These are phyloP conservation scores for Jamesozyma hellenica DNA, from an alignment of 805 yeast genomes.

Conservation along the genomic window DNA sequence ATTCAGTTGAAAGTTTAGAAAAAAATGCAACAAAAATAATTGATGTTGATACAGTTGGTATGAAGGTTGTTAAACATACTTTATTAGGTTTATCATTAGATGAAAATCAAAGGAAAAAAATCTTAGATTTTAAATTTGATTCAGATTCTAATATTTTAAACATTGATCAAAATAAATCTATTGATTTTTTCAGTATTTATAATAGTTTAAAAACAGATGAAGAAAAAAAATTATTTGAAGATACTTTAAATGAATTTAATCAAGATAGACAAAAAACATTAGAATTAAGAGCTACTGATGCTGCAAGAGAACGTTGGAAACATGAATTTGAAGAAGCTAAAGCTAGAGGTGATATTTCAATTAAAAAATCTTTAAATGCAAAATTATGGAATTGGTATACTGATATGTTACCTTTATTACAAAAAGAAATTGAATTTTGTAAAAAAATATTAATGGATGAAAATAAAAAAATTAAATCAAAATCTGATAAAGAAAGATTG, in stretches of 20 bases:
- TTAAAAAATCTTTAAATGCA: conserved; percentile 55
- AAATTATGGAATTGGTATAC: conserved; percentile 79
- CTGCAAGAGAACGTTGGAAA: conserved; percentile 84
- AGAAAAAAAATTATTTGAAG: conserved; percentile 48
- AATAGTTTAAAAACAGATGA: conserved; percentile 39
- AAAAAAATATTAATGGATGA: conserved; percentile 29
- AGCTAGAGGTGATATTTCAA: conserved; percentile 45
- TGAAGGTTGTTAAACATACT: conserved; percentile 69
- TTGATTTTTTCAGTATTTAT: conserved; percentile 62
- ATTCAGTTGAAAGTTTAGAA: conserved; percentile 34
- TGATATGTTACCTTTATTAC: conserved; percentile 58
- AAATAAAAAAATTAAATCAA: neutral
- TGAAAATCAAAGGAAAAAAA: conserved; percentile 21
- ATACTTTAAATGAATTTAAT: conserved; percentile 58
- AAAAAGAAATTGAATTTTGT: conserved; percentile 54
- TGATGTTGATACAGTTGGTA: conserved; percentile 68
- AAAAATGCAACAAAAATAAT: conserved; percentile 46
- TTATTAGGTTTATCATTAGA: conserved; percentile 40
- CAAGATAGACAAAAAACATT: conserved; percentile 64
- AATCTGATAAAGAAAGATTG: conserved; percentile 25
- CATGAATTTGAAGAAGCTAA: conserved; percentile 62
- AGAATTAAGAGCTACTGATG: conserved; percentile 69
- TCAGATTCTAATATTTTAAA: conserved; percentile 30
- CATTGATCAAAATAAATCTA: conserved; percentile 17
- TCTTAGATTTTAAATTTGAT: conserved; percentile 30